Conservation (phyloP, 176 grass and related monocot genomes). For the Panicum miliaceum region DNA sequence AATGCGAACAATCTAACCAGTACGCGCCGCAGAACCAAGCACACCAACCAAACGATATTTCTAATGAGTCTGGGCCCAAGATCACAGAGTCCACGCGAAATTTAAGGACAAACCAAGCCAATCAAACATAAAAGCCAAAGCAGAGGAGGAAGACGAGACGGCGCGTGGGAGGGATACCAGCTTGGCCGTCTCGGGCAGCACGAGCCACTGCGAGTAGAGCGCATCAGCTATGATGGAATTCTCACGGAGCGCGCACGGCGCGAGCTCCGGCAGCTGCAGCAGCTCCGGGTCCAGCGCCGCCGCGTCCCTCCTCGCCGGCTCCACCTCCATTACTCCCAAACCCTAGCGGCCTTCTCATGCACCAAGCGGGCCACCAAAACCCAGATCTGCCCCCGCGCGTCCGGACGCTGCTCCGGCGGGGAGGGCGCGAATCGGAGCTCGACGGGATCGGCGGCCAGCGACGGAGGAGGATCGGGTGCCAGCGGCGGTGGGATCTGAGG, state of each 20-base stretch:
- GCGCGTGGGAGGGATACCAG: slow-evolving; percentile 59
- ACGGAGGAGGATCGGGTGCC: slow-evolving; percentile 44
- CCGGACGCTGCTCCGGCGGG: slow-evolving; percentile 19
- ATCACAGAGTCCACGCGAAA: slow-evolving; percentile 39
- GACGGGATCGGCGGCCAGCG: slow-evolving; percentile 3
- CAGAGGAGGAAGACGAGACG: slow-evolving; percentile 8
- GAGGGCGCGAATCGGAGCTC: slow-evolving; percentile 34
- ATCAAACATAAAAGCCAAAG: slow-evolving; percentile 31
- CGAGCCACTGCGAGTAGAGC: slow-evolving; percentile 94
- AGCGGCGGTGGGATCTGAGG: slow-evolving; percentile 46
- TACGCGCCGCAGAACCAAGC: slow-evolving; percentile 2
- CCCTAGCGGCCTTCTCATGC: slow-evolving; percentile 69
- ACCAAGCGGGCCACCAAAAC: slow-evolving; percentile 41
- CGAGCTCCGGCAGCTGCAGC: slow-evolving; percentile 88
- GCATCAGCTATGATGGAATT: slow-evolving; percentile 65
- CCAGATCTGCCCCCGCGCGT: slow-evolving; percentile 60
- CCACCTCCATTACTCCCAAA: slow-evolving; percentile 75
- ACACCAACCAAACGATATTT: slow-evolving; percentile 6
- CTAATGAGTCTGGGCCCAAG: slow-evolving; percentile 25
- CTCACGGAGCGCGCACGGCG: slow-evolving; percentile 70
- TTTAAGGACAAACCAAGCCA: slow-evolving; percentile 15
- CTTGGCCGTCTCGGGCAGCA: slow-evolving; percentile 79
- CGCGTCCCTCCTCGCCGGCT: slow-evolving; percentile 66
- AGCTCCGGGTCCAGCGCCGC: slow-evolving; percentile 95
- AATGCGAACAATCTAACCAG: slow-evolving; percentile 17